Base-by-base conservation (phyloP, 257 asterid genomes). In the Capsicum rhomboideum region DNA sequence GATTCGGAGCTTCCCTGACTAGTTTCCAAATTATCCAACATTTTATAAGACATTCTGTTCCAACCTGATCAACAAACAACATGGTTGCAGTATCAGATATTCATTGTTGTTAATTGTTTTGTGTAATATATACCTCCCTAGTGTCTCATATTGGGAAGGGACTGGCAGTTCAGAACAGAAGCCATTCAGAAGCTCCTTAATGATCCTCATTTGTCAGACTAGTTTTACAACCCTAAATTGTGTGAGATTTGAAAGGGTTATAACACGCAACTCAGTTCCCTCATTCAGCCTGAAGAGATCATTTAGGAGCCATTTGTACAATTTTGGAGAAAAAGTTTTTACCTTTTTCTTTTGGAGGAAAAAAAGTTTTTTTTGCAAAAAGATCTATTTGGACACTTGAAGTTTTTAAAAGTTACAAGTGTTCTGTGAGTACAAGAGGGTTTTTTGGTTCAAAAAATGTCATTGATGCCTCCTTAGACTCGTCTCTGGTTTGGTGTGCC, bases 1-100 rank as follows among this genome's bases (percentile, higher is more conserved):
- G 98, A 96, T 90, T 93, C 99, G 0, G 98, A 96, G 85, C 82
- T 96, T 12, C 40, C 93, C 29, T 92, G 90, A 82, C 79, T 77
- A 77, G 40, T 50, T 77, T 77, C 63, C 26, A 50, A 50, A 2
- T 8, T 0, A 77, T 77, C 82, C 82, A 77, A 40, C 82, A 50
- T 16, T 50, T 50, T 26, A 50, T 17, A 50, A 77, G 6, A 77
- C 63, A 50, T 77, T 28, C 46, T 49, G 63, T 16, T 50, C 64
- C 82, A 28, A 26, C 18, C 82, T 12, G 23, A 50, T 50, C 82
- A 77, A 77, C 82, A 50, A 77, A 77, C 4, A 77, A 77, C 81
- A 50, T 50, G 82, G 28, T 77, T 77, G 82, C 26, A 29, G 63
- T 50, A 23, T 77, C 42, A 77, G 82, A 77, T 77, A 77, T 9